Evolutionary conservation across 495 filamentous ascomycete genomes (phyloP).

Genomic region (Penicillium diatomitis): DNA sequence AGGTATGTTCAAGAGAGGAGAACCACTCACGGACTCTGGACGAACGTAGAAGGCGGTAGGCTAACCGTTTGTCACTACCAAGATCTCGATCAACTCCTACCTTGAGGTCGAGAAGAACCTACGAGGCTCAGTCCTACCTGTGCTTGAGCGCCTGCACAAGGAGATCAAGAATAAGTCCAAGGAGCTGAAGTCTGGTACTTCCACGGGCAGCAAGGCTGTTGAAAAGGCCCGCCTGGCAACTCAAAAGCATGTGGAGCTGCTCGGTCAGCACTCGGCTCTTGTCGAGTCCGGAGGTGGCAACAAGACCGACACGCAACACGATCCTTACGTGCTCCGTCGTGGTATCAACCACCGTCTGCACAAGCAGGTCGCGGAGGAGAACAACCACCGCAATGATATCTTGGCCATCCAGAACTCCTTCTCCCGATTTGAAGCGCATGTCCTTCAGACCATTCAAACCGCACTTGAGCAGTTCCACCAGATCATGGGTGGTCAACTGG

Average conservation of each 20-base stretch:
- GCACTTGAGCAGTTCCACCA: conserved; percentile 72
- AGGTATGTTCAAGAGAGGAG: conserved; percentile 36
- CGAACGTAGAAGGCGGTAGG: too few relatives aligned
- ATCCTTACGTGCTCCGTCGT: conserved; percentile 82
- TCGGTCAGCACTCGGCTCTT: conserved; percentile 70
- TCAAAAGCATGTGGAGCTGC: conserved; percentile 92
- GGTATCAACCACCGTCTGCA: conserved; percentile 73
- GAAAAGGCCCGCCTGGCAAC: conserved; percentile 79
- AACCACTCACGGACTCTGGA: too few relatives aligned
- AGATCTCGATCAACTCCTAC: conserved; percentile 79
- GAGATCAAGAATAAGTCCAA: conserved; percentile 95
- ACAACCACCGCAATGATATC: conserved; percentile 85
- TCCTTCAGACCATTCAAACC: conserved; percentile 73
- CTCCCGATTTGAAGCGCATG: conserved; percentile 75
- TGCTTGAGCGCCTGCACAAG: conserved; percentile 81
- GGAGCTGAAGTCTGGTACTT: conserved; percentile 74
- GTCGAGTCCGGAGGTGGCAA: conserved; percentile 59
- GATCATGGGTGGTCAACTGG: conserved; percentile 67
- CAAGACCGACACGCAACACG: conserved; percentile 57
- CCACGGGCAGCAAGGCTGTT: conserved; percentile 78
- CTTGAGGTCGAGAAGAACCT: conserved; percentile 80
- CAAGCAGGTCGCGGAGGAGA: conserved; percentile 90
- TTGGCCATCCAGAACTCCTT: conserved; percentile 84
- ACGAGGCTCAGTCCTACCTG: conserved; percentile 72
- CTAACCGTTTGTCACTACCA: neutral